Percentiles rank a stretch among this genome's conserved stretches.
Evolutionary conservation across 192 early-diverging fungal species (phyloP).

Genomic region (Backusella circina): DNA sequence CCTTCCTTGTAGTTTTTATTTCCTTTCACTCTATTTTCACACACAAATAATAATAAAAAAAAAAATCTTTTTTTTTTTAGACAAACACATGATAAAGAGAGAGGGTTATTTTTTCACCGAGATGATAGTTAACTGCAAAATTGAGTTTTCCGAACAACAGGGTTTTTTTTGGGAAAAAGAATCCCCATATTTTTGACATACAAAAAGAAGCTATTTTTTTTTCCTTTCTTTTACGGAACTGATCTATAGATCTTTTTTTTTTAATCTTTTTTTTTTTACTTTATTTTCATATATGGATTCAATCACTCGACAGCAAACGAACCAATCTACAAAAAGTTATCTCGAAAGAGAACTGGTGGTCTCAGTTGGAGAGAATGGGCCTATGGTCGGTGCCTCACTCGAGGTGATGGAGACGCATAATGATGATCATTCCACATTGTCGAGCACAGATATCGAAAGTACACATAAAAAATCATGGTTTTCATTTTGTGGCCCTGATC

Average conservation of each 20-base stretch:
- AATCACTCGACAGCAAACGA: neutral
- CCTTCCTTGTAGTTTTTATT: neutral
- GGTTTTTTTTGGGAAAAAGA: neutral
- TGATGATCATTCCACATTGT: neutral
- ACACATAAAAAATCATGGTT: neutral
- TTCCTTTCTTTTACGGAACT: neutral
- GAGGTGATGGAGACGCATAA: neutral
- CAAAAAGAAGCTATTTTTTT: neutral
- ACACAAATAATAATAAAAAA: constrained; percentile 8
- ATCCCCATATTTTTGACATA: neutral
- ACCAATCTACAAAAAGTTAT: neutral
- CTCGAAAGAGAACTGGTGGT: constrained; percentile 1
- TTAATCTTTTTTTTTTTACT: neutral
- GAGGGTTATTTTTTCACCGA: neutral
- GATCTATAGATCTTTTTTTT: neutral
- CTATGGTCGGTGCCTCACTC: neutral
- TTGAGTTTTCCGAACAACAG: neutral
- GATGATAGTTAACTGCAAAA: neutral
- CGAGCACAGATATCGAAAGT: neutral
- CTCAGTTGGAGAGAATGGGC: constrained; percentile 1
- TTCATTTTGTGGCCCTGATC: neutral
- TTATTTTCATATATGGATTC: neutral
- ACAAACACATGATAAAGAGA: neutral
- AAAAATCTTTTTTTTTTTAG: neutral
- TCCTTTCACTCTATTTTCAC: neutral